Evolutionary conservation across 2,329 filamentous ascomycete genomes (phyloP).

Genomic region (Exserohilum turcica): DNA sequence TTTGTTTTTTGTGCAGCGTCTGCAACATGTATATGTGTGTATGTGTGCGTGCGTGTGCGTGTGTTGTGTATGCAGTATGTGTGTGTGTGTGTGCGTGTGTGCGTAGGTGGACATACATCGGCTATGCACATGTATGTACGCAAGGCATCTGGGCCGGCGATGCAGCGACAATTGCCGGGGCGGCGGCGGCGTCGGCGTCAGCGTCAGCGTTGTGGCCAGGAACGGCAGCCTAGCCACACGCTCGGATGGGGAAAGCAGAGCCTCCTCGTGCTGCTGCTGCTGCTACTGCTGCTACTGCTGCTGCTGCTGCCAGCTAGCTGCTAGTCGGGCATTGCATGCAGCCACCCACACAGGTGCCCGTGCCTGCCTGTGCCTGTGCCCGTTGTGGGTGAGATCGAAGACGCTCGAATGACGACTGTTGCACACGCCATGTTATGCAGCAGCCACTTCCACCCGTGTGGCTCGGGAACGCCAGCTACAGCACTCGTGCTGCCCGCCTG

Average conservation of each 20-base stretch:
- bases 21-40: not conserved
- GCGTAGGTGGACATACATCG: not conserved
- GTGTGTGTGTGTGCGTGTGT: too few species aligned
- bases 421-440: conserved; percentile 29
- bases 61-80: too few species aligned
- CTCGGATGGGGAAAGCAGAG: conserved; percentile 45
- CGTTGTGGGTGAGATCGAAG: too few species aligned
- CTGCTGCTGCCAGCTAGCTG: too few species aligned
- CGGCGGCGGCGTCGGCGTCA: too few species aligned
- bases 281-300: too few species aligned
- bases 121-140: not conserved
- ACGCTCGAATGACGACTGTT: too few species aligned
- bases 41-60: not conserved
- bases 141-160: not conserved
- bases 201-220: too few species aligned
- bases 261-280: too few species aligned
- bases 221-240: conserved; percentile 29
- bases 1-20: conserved; percentile 7
- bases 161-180: conserved; percentile 13
- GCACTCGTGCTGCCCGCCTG: conserved; percentile 30
- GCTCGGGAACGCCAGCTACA: conserved; percentile 42
- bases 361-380: too few species aligned
- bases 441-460: conserved; percentile 27
- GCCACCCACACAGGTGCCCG: too few species aligned
- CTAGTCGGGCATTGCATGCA: too few species aligned